phyloP scores from a whole-genome alignment of 2,329 filamentous ascomycete species.

The Calonectria henricotiae region DNA sequence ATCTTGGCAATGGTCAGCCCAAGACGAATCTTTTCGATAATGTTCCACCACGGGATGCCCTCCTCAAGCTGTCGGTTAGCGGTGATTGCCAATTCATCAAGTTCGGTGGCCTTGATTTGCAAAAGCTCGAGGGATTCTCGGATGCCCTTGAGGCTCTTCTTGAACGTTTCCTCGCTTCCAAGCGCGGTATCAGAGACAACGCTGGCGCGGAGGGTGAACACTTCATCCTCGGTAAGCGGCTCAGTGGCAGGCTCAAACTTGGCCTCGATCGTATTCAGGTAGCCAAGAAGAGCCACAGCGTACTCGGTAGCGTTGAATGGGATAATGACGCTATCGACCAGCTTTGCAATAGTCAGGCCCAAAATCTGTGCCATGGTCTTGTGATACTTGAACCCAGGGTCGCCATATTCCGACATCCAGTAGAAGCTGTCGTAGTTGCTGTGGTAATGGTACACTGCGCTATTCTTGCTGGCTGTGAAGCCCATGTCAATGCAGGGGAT shows the following conservation, averaged over 20 bases:
- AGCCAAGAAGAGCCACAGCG: slow-evolving; percentile 69
- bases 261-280: slow-evolving; percentile 68
- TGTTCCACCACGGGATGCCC: slow-evolving; percentile 85
- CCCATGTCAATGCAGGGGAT: slow-evolving; percentile 77
- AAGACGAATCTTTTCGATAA: slow-evolving; percentile 77
- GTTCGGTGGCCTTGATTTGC: slow-evolving; percentile 60
- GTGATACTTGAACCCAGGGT: slow-evolving; percentile 79
- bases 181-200: slow-evolving; percentile 45
- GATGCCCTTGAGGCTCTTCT: slow-evolving; percentile 59
- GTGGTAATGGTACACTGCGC: slow-evolving; percentile 85
- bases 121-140: slow-evolving; percentile 60
- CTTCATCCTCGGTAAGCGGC: slow-evolving; percentile 51
- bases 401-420: slow-evolving; percentile 90
- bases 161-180: slow-evolving; percentile 61
- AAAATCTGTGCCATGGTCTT: slow-evolving; percentile 77
- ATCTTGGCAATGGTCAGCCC: slow-evolving; percentile 75
- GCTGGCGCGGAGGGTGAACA: slow-evolving; percentile 54
- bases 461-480: slow-evolving; percentile 64
- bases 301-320: slow-evolving; percentile 78
- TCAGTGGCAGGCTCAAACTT: slow-evolving; percentile 61
- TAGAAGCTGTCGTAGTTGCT: slow-evolving; percentile 92
- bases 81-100: slow-evolving; percentile 65
- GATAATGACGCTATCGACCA: slow-evolving; percentile 76
- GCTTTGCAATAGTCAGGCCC: slow-evolving; percentile 73
- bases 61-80: slow-evolving; percentile 63